Evolutionary conservation across 441 rosid species (phyloP), one percentile per base, ranked within the genome.

Genomic region (Capsella rubella): DNA sequence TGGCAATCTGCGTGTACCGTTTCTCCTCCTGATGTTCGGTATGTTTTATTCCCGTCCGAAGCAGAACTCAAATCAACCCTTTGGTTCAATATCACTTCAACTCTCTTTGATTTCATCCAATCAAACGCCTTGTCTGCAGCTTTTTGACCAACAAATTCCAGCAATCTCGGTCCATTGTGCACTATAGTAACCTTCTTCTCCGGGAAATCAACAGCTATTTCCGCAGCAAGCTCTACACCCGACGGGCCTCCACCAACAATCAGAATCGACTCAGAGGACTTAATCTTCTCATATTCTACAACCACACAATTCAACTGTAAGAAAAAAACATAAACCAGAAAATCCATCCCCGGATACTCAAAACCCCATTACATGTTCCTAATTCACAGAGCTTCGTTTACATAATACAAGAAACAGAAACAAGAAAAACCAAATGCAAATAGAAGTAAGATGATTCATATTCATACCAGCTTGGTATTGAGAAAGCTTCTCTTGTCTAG

Each of bases 241-340:
- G 90, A 81, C 0, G 98, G 98, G 54, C 97, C 97, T 67, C 97
- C 98, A 71, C 98, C 98, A 54, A 91, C 82, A 12, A 90, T 87
- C 72, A 91, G 79, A 84, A 93, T 75, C 10, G 93, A 93, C 42
- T 54, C 75, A 53, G 92, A 90, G 12, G 97, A 81, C 77, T 79
- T 82, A 12, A 93, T 91, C 90, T 90, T 91, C 56, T 88, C 85
- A 74, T 79, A 79, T 56, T 90, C 97, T 93, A 86, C 73, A 79
- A 75, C 50, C 53, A 59, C 21, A 73, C 43, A 51, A n/a, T 63
- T 6, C 46, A 64, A 0, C 25, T 28, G 5, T 25, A 35, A 50
- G 67, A 37, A 43, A 32, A 37, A 43, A 32, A 46, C 8, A 18
- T 3, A 35, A 14, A 14, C 53, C 43, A 15, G 15, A 55, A 6